A percentile compares a stretch with the other conserved stretches of the same genome.
Conservation (phyloP, 1,284 basidiomycete genomes). For the Tranzscheliella williamsii region DNA sequence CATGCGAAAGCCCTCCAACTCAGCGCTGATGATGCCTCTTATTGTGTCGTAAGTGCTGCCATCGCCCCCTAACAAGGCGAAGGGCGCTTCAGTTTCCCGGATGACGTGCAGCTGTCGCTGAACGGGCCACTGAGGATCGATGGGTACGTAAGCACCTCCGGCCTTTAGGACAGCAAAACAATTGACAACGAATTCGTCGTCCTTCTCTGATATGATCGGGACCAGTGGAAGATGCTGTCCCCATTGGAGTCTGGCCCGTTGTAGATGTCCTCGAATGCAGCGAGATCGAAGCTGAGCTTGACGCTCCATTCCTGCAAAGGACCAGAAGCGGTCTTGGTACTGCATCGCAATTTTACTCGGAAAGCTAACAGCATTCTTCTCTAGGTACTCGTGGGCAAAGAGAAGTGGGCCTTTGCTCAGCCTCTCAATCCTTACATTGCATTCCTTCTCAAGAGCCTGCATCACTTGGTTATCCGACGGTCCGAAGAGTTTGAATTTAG, state of each 20-base stretch:
- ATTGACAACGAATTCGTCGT: not conserved
- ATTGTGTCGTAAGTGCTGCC: not conserved
- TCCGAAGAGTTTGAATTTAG: not conserved
- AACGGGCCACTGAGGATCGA: conserved; percentile 1
- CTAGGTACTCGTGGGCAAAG: not conserved
- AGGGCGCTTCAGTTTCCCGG: not conserved
- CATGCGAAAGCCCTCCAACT: not conserved
- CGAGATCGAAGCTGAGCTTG: not conserved
- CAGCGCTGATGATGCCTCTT: not conserved
- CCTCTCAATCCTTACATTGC: not conserved
- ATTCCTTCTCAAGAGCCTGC: not conserved
- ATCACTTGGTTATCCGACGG: not conserved
- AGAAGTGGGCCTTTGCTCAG: not conserved
- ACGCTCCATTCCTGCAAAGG: not conserved
- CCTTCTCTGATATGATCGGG: not conserved
- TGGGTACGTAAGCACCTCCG: conserved; percentile 5
- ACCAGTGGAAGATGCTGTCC: not conserved
- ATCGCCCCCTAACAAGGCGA: not conserved
- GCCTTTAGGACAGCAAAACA: conserved; percentile 1
- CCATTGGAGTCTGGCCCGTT: not conserved
- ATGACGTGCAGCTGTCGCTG: not conserved
- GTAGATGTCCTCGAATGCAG: not conserved
- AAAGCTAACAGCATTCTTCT: not conserved
- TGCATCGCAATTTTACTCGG: conserved; percentile 3
- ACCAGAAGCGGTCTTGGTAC: conserved; percentile 1